A percentile compares a stretch with the other conserved stretches of the same genome.
These are phyloP conservation scores for Spathaspora gorwiae DNA, from an alignment of 805 yeast genomes.

Conservation along the genomic window DNA sequence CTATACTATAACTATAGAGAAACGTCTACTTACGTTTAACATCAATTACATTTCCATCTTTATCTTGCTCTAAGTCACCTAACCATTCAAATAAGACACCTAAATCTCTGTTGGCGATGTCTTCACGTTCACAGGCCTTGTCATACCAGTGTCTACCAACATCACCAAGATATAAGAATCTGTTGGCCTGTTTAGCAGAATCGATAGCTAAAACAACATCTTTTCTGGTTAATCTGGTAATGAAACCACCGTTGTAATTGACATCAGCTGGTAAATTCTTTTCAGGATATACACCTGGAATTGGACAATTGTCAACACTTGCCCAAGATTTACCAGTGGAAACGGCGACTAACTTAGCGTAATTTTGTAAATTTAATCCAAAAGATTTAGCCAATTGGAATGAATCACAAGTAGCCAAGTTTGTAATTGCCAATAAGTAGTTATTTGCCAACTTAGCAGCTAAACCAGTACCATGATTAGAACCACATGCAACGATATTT, in stretches of 20 bases:
- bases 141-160: constrained; percentile 37
- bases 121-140: constrained; percentile 38
- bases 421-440: constrained; percentile 49
- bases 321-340: constrained; percentile 56
- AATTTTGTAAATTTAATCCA: constrained; percentile 42
- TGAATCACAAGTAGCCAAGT: constrained; percentile 52
- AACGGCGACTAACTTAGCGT: constrained; percentile 46
- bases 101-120: constrained; percentile 37
- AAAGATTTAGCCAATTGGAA: constrained; percentile 48
- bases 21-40: constrained; percentile 4
- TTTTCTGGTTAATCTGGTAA: constrained; percentile 42
- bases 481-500: constrained; percentile 46
- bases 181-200: constrained; percentile 27
- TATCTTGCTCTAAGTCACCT: constrained; percentile 26
- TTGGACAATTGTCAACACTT: constrained; percentile 50
- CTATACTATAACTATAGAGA: neutral
- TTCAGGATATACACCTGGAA: constrained; percentile 41
- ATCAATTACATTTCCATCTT: constrained; percentile 8
- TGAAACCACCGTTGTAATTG: constrained; percentile 46
- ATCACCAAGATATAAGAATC: constrained; percentile 37
- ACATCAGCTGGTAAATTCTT: constrained; percentile 40
- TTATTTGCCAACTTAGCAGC: constrained; percentile 54
- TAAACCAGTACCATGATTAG: constrained; percentile 45
- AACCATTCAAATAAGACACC: constrained; percentile 42
- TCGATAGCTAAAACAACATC: constrained; percentile 41